Evolutionary conservation across 2,329 filamentous ascomycete genomes (phyloP).

Genomic region (Aspergillus pseudotamarii): DNA sequence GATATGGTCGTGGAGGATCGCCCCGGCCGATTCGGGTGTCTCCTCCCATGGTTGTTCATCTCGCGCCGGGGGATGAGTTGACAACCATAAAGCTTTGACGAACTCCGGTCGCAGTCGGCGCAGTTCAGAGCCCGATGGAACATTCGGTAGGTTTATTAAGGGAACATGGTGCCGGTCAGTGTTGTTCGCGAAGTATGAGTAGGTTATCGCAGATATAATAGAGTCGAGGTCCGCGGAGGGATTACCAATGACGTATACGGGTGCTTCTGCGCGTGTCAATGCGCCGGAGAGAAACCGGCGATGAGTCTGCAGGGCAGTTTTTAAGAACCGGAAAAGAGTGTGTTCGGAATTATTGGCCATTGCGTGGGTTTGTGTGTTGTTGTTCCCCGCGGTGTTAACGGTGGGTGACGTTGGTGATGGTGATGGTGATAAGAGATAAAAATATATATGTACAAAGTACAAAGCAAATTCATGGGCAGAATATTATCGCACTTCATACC

Average conservation of each 20-base stretch:
- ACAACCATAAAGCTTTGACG: constrained; percentile 57
- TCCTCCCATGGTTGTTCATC: constrained; percentile 28
- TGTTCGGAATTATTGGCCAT: constrained; percentile 15
- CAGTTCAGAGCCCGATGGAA: constrained; percentile 51
- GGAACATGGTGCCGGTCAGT: constrained; percentile 56
- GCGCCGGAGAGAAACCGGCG: constrained; percentile 29
- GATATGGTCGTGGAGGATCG: constrained; percentile 36
- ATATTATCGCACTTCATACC: not conserved
- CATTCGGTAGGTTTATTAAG: constrained; percentile 58
- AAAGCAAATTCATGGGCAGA: not conserved
- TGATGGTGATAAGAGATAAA: not conserved
- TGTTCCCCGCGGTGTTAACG: not conserved
- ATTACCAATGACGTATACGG: constrained; percentile 48
- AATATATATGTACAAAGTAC: not conserved
- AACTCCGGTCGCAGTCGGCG: constrained; percentile 61
- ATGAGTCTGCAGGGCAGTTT: constrained; percentile 34
- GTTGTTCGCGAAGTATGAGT: constrained; percentile 58
- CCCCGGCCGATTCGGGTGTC: constrained; percentile 26
- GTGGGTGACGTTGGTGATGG: not conserved
- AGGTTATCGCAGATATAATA: constrained; percentile 63
- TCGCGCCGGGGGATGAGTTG: constrained; percentile 32
- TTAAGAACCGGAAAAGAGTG: constrained; percentile 41
- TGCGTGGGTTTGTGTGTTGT: not conserved
- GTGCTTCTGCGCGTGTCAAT: constrained; percentile 24
- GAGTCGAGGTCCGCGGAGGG: constrained; percentile 63